Percentiles rank a stretch among this genome's conserved stretches.
Conservation (phyloP, 495 filamentous ascomycete genomes). For the Aspergillus kassunensis region DNA sequence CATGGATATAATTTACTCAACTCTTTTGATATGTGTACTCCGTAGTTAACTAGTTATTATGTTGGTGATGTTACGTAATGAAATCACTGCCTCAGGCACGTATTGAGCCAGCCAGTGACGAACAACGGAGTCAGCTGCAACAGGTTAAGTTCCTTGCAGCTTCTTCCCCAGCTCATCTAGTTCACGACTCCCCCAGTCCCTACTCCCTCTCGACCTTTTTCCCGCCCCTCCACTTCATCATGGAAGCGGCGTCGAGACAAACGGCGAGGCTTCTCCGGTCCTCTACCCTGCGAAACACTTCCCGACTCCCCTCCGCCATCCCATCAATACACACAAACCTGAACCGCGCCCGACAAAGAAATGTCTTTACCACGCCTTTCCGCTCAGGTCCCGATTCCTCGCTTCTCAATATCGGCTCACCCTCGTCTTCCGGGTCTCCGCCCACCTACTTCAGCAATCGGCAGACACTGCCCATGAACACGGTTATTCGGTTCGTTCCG, state of each 20-base stretch:
- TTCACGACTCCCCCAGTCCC: neutral
- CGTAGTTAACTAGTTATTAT: neutral
- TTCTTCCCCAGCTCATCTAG: conserved; percentile 9
- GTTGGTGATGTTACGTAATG: conserved; percentile 4
- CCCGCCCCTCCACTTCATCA: conserved; percentile 17
- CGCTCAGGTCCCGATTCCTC: conserved; percentile 35
- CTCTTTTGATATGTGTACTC: neutral
- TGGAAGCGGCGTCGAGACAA: conserved; percentile 41
- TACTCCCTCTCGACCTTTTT: neutral
- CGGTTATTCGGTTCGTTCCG: conserved; percentile 92
- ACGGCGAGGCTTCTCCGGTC: conserved; percentile 35
- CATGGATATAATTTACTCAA: neutral
- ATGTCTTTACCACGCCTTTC: conserved; percentile 31
- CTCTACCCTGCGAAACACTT: conserved; percentile 9
- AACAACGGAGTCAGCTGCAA: conserved; percentile 18
- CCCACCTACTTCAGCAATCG: conserved; percentile 57
- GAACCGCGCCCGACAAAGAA: conserved; percentile 28
- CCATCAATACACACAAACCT: conserved; percentile 19
- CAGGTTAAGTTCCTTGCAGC: conserved; percentile 15
- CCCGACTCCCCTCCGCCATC: conserved; percentile 11
- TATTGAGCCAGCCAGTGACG: conserved; percentile 10
- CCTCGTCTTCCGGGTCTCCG: conserved; percentile 22
- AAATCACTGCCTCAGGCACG: conserved; percentile 25
- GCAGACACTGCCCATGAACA: conserved; percentile 77
- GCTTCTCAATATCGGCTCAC: conserved; percentile 17